Conservation (phyloP, 495 filamentous ascomycete species). For the Lasiosphaeria hispida region DNA sequence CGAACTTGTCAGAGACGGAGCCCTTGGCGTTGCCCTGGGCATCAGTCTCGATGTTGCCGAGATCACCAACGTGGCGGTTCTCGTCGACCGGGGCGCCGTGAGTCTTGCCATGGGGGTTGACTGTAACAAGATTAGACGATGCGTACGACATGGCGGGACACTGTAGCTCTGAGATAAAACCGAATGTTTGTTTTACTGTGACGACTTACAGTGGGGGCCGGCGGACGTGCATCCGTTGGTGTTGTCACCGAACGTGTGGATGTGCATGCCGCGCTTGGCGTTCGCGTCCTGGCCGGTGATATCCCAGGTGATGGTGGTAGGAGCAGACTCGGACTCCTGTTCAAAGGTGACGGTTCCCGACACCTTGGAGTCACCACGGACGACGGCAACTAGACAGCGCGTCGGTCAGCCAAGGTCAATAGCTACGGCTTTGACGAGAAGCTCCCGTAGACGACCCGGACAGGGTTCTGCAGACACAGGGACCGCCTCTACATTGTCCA, state of each 20-base stretch:
- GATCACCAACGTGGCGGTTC: slow-evolving; percentile 90
- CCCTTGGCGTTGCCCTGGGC: slow-evolving; percentile 83
- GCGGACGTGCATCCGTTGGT: slow-evolving; percentile 99
- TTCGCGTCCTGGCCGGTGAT: slow-evolving; percentile 91
- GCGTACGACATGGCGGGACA: not conserved
- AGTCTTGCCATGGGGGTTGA: slow-evolving; percentile 90
- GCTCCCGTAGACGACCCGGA: too few species aligned
- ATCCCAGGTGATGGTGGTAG: slow-evolving; percentile 87
- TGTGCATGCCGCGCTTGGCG: slow-evolving; percentile 94
- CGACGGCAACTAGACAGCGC: slow-evolving; percentile 71
- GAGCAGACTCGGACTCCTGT: slow-evolving; percentile 73
- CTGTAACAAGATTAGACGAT: slow-evolving; percentile 39
- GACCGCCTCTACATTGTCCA: not conserved
- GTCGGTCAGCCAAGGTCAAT: not conserved
- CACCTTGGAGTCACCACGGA: slow-evolving; percentile 96
- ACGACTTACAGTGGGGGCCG: slow-evolving; percentile 83
- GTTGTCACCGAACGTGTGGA: slow-evolving; percentile 99
- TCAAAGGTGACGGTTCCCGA: slow-evolving; percentile 91
- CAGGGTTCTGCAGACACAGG: not conserved
- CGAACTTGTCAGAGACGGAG: slow-evolving; percentile 66
- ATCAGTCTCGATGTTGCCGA: slow-evolving; percentile 96
- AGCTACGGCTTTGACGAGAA: too few species aligned
- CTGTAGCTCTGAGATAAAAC: too few species aligned
- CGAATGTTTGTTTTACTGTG: not conserved
- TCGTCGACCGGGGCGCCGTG: slow-evolving; percentile 84